These are phyloP conservation scores for Vinca minor DNA, from an alignment of 257 asterid species.

Conservation along the genomic window DNA sequence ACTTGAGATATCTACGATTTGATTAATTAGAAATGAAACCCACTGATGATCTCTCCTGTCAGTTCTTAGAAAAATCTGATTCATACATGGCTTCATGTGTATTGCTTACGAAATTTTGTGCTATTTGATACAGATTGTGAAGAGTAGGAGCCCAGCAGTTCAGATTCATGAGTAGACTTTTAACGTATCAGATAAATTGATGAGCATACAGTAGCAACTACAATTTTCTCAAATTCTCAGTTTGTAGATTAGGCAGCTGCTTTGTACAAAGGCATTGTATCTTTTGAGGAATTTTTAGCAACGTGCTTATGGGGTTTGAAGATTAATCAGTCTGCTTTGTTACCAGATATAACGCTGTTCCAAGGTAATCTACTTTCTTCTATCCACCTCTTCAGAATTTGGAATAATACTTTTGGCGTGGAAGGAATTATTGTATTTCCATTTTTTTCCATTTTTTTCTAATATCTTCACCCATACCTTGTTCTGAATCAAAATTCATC, in stretches of 20 bases:
- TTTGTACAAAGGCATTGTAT: constrained; percentile 7
- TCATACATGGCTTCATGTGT: constrained; percentile 5
- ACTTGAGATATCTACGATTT: neutral
- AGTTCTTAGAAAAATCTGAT: neutral
- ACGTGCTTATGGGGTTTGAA: constrained; percentile 11
- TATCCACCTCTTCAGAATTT: neutral
- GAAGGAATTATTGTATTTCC: no score
- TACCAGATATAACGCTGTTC: constrained; percentile 4
- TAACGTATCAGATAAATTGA: constrained; percentile 6
- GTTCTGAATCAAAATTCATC: no score
- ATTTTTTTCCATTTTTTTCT: no score
- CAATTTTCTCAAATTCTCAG: constrained; percentile 1
- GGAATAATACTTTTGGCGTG: neutral
- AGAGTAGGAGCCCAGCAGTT: constrained; percentile 44
- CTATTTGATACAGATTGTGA: constrained; percentile 56
- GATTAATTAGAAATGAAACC: neutral
- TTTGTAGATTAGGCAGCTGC: constrained; percentile 10
- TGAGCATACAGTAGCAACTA: constrained; percentile 9
- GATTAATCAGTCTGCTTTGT: neutral
- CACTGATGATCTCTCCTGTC: neutral
- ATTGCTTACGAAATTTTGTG: constrained; percentile 11
- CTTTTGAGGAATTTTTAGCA: constrained; percentile 11
- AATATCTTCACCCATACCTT: no score
- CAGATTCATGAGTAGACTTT: constrained; percentile 40
- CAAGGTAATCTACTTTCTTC: constrained; percentile 16